Evolutionary conservation across 768 basidiomycete species (phyloP), one percentile per base, ranked within the genome.

Genomic region (Tephrocybe rancida): DNA sequence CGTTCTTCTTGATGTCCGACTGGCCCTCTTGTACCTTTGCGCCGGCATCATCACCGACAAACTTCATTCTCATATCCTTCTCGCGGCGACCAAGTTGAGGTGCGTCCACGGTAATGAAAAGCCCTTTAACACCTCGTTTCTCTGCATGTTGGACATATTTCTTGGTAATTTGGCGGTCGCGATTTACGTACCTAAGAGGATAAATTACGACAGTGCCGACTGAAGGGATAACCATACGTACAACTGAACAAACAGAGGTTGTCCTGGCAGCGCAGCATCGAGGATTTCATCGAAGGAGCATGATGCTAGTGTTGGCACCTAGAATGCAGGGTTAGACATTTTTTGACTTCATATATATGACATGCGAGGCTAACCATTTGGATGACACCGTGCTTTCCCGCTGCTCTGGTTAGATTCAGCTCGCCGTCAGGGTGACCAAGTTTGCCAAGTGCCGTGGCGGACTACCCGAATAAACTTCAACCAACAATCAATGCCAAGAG

Each of bases 101-200:
- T 0, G 95, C 96, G 71, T 98, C 96, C 27, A 98, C 95, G 0
- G 95, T 97, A 68, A 98, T 96, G 70, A 98, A 97, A 14, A 97
- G 73, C 1, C 80, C 95, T 68, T 94, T 95, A 64, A 98, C 81
- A 3, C 95, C 95, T 26, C 93, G 83, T 60, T 80, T 76, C 70
- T 95, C 92, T 2, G 95, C 96, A 59, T 95, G 92, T 59, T 90
- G 83, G 1, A 97, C 90, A 52, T 92, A 85, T 55, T 85, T 83
- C 68, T 87, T 85, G 9, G 95, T 96, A 56, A 92, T 84, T 34
- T 80, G 79, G 5, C 92, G 81, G 67, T 98, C 92, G 18, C 59
- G 48, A 50, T 57, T 38, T 5, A 41, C 39, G 39, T 41, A 41
- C 21, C 39, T 41, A 16, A 37, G 5, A 50, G 8, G 24, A 18